phyloP scores from a whole-genome alignment of 2,329 filamentous ascomycete genomes.

The Chaetomiaceae sp. region DNA sequence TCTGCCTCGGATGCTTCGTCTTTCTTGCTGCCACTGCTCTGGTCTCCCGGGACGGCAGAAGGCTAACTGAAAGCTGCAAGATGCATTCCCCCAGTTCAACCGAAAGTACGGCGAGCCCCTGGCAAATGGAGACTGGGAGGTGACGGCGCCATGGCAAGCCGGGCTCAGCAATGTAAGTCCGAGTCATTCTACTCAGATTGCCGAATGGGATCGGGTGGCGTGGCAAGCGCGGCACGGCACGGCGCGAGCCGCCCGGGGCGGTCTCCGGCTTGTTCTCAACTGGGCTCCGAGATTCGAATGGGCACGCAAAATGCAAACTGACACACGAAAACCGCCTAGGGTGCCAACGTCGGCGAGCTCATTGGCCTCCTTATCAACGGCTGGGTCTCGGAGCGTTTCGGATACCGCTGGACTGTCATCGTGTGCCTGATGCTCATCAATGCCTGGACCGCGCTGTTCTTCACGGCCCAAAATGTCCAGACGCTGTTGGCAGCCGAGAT shows the following conservation, averaged over 20 bases:
- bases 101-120: slow-evolving; percentile 48
- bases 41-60: too few species aligned
- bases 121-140: slow-evolving; percentile 43
- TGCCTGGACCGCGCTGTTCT: slow-evolving; percentile 57
- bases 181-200: not conserved
- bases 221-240: not conserved
- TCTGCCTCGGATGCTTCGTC: not conserved
- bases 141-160: slow-evolving; percentile 57
- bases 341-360: slow-evolving; percentile 56
- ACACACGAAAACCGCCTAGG: slow-evolving; percentile 31
- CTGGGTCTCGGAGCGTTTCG: slow-evolving; percentile 58
- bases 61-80: slow-evolving; percentile 23
- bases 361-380: slow-evolving; percentile 62
- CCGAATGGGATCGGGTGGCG: not conserved
- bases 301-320: too few species aligned
- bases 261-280: not conserved
- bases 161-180: slow-evolving; percentile 48
- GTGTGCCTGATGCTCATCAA: slow-evolving; percentile 47
- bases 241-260: slow-evolving; percentile 1
- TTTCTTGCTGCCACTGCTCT: not conserved
- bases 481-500: slow-evolving; percentile 56
- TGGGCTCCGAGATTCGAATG: too few species aligned
- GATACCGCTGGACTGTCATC: slow-evolving; percentile 61
- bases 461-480: slow-evolving; percentile 55
- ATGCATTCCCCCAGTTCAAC: slow-evolving; percentile 53